Percentiles rank a stretch among this genome's conserved stretches.
Evolutionary conservation across 1,284 basidiomycete species (phyloP).

Genomic region (Thelephora terrestris): DNA sequence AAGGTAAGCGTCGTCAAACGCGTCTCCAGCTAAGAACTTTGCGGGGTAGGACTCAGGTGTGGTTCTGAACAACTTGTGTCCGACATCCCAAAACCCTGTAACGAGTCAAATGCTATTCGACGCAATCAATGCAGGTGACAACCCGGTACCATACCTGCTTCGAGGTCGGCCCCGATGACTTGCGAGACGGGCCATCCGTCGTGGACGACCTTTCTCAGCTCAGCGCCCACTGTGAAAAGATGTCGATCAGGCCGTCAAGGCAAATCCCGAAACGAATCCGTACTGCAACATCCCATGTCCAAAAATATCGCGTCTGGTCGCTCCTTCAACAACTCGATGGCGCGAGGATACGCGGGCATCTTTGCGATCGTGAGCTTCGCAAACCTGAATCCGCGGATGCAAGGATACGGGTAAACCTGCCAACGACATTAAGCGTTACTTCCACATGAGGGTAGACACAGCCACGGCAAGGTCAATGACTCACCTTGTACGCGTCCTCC

Average conservation of each 20-base stretch:
- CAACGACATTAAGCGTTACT: neutral
- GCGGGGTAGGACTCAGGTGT: constrained; percentile 31
- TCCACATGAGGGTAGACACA: neutral
- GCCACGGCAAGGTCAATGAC: constrained; percentile 4
- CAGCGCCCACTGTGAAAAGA: constrained; percentile 31
- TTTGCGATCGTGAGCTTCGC: constrained; percentile 27
- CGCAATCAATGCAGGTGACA: constrained; percentile 20
- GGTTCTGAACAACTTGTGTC: constrained; percentile 24
- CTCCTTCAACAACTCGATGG: constrained; percentile 28
- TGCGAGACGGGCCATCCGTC: constrained; percentile 29
- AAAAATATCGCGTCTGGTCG: constrained; percentile 37
- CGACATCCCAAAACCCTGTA: constrained; percentile 26
- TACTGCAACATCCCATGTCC: constrained; percentile 40
- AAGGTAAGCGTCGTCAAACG: constrained; percentile 29
- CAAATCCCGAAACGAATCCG: constrained; percentile 11
- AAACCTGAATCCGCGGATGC: constrained; percentile 33
- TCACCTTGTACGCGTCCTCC: constrained; percentile 32
- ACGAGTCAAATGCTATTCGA: constrained; percentile 10
- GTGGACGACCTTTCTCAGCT: constrained; percentile 29
- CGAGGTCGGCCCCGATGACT: constrained; percentile 26
- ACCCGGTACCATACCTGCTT: constrained; percentile 19
- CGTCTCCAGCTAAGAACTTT: constrained; percentile 36
- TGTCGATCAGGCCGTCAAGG: neutral
- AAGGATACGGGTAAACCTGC: constrained; percentile 29
- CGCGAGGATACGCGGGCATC: constrained; percentile 32